phyloP scores from a whole-genome alignment of 2,329 filamentous ascomycete species.

The Scedosporium apiospermum region DNA sequence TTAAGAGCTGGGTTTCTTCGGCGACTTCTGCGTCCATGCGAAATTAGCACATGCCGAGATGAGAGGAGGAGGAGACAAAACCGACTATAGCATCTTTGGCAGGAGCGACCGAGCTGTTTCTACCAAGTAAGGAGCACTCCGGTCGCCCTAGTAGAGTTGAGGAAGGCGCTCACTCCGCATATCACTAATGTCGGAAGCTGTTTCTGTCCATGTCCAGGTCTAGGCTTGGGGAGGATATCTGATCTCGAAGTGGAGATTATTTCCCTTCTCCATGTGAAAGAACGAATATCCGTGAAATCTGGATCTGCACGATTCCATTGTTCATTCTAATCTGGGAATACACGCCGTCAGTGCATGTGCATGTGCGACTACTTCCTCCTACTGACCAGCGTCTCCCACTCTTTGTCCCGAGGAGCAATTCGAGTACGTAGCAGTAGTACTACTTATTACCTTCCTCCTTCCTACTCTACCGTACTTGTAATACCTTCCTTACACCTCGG shows the following conservation, averaged over 20 bases:
- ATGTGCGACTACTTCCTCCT: background rate
- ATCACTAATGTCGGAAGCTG: background rate
- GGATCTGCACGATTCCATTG: background rate
- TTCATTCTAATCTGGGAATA: background rate
- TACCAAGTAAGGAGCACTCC: background rate
- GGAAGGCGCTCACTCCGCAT: background rate
- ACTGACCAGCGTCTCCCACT: background rate
- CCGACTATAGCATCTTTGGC: background rate
- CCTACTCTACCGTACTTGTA: background rate
- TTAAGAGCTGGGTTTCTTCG: background rate
- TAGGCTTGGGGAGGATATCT: background rate
- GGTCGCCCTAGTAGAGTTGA: background rate
- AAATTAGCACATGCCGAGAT: background rate
- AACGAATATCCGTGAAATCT: background rate
- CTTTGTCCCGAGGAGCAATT: background rate
- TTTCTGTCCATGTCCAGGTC: background rate
- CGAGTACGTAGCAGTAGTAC: too few relatives aligned
- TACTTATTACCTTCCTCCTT: background rate
- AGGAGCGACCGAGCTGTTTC: background rate
- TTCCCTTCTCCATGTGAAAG: background rate
- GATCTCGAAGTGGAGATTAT: background rate
- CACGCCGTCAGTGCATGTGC: background rate
- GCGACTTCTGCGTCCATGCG: background rate
- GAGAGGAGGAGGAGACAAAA: background rate
- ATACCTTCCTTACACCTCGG: background rate